Evolutionary conservation across 2,329 filamentous ascomycete species (phyloP), one percentile per base, ranked within the genome.

Genomic region (Claviceps sp.): DNA sequence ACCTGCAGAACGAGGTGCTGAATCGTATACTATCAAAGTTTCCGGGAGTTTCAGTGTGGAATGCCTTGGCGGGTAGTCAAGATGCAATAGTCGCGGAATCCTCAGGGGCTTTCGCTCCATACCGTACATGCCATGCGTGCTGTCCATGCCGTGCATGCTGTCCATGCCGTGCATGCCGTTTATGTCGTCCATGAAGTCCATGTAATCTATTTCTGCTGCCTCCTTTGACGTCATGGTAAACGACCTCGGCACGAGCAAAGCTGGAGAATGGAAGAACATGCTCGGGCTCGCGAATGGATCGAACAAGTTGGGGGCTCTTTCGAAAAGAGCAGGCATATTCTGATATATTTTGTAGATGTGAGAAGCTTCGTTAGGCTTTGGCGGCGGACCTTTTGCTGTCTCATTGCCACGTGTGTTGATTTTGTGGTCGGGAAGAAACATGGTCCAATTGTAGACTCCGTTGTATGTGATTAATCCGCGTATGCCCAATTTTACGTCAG

Each of bases 391-490:
- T 8, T 50, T 22, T 11, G 40, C 53, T 50, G 57, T 62, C 16
- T 43, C 50, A 13, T 47, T 52, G 30, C 54, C 60, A 9, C 56
- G 50, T 1, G 58, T 59, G 57, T 78, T 72, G 55, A 72, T 63
- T 6, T 67, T 70, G 53, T 81, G 75, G 55, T 75, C 71, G 0
- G 75, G 75, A 11, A 80, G 69, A 54, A 82, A 78, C 62, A 70
- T 76, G 52, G 78, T 79, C 81, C 80, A 84, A 65, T 84, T 76
- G 65, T 80, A 84, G 53, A 84, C 71, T 43, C 78, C 80, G 56
- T 84, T 79, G 63, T 75, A 75, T 7, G 73, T 72, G 16, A 79
- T 65, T 37, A 81, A 62, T 7, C 79, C 79, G 9, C 75, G 70
- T 44, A 83, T 67, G 41, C 67, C 69, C 59, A 77, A 70, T 37